Conservation (phyloP, 805 yeast genomes). For the Sungouiozyma intestinalis region DNA sequence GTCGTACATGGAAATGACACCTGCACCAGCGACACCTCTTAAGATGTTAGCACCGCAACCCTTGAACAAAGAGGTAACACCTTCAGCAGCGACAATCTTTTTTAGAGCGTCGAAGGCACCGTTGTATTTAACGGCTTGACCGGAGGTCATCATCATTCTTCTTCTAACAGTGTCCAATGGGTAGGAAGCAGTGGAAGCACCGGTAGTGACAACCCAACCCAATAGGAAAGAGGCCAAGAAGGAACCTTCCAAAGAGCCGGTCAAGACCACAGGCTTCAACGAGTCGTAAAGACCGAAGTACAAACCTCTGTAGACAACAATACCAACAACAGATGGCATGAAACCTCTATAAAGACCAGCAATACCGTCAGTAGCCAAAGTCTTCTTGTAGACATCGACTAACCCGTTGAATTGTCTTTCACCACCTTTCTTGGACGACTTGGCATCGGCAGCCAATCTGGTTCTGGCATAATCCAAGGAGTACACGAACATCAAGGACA, state of each 20-base stretch:
- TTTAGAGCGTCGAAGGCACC: conserved; percentile 92
- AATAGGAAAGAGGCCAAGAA: conserved; percentile 92
- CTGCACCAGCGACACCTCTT: conserved; percentile 99
- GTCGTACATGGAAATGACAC: conserved; percentile 97
- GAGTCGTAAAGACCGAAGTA: conserved; percentile 98
- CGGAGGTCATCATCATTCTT: conserved; percentile 99
- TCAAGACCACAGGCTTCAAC: conserved; percentile 86
- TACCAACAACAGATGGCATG: conserved; percentile 97
- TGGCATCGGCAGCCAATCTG: conserved; percentile 94
- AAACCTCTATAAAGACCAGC: conserved; percentile 99
- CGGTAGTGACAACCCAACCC: conserved; percentile 97
- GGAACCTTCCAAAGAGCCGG: conserved; percentile 89
- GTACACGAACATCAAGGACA: conserved; percentile 86
- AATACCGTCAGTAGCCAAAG: conserved; percentile 90
- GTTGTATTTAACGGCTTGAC: conserved; percentile 93
- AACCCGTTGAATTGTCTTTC: conserved; percentile 96
- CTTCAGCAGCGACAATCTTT: conserved; percentile 92
- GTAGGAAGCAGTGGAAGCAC: conserved; percentile 97
- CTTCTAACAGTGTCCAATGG: conserved; percentile 99
- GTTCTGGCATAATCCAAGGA: conserved; percentile 96
- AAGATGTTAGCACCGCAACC: conserved; percentile 99
- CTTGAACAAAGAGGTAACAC: conserved; percentile 87
- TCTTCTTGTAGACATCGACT: conserved; percentile 92
- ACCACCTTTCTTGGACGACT: conserved; percentile 17
- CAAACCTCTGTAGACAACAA: conserved; percentile 97